Base-by-base conservation (phyloP, 768 basidiomycete genomes). In the Termitomyces sp. region DNA sequence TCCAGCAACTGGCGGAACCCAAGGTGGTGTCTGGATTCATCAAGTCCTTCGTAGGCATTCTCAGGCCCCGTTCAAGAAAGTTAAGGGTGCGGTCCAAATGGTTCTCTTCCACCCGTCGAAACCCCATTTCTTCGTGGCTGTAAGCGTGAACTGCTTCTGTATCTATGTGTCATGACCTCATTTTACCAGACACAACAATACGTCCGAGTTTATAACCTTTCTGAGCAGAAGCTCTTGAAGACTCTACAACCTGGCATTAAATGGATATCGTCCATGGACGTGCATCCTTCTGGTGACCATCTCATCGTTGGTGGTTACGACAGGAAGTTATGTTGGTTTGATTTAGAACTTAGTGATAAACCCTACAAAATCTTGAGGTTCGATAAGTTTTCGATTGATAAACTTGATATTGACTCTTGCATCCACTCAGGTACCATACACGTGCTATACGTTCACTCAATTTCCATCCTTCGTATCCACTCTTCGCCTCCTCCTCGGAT, bases 241-340 rank as follows among this genome's bases (percentile, higher is more conserved):
- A 95, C 96, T n/a, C 75, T 98, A 45, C 85, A 81, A 67, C 92
- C 95, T n/a, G 95, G 95, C 53, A 91, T 96, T 62, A 88, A 86
- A 70, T 98, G 96, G 96, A 98, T 99, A 68, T 97, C 95, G 36
- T 91, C 86, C 10, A 89, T 99, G 88, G 95, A 98, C 69, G 83
- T 99, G 26, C 97, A 99, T 73, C 93, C 96, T 22, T 89, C 89
- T 51, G 93, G 93, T 30, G 95, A 98, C 67, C 95, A 99, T 77
- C 78, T 99, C 60, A 93, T 99, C 60, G 92, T 99, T 50, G 97
- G 97, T 58, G 93, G 93, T 47, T 98, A 98, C 72, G 97, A 99
- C 76, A 88, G 91, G 64, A 97, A 98, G 72, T 76, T 99, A 16
- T 95, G 94, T 71, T 99, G 97, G 97, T 98, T 98, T 72, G 97